phyloP scores from a whole-genome alignment of 2,329 filamentous ascomycete species.

The Gremmenia infestans region DNA sequence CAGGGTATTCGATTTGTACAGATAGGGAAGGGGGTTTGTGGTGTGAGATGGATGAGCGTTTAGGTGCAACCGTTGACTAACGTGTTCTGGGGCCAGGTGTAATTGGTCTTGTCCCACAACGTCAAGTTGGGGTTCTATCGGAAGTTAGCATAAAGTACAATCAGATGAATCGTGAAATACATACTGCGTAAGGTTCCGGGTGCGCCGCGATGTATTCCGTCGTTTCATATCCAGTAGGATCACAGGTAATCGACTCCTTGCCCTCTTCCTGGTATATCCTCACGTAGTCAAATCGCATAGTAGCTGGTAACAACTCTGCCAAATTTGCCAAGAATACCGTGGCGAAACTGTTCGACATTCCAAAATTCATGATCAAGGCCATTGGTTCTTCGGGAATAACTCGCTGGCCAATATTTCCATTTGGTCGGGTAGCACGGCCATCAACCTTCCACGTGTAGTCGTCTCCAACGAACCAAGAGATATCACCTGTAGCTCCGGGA shows the following conservation, averaged over 20 bases:
- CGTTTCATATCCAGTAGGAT: constrained; percentile 62
- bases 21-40: background rate
- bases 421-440: constrained; percentile 55
- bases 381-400: constrained; percentile 63
- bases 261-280: constrained; percentile 64
- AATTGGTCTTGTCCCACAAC: constrained; percentile 40
- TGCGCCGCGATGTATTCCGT: constrained; percentile 63
- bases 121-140: constrained; percentile 1
- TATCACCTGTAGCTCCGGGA: constrained; percentile 53
- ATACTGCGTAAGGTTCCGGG: constrained; percentile 38
- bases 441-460: constrained; percentile 61
- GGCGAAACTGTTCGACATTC: constrained; percentile 64
- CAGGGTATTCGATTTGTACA: constrained; percentile 20
- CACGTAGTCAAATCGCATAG: constrained; percentile 64
- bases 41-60: background rate
- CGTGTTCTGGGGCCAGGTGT: constrained; percentile 56
- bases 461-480: constrained; percentile 65
- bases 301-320: constrained; percentile 52
- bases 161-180: constrained; percentile 55
- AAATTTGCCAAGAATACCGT: constrained; percentile 54
- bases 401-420: constrained; percentile 64
- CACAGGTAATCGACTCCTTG: constrained; percentile 56
- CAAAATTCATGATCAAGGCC: constrained; percentile 63
- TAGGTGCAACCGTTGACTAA: constrained; percentile 51
- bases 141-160: constrained; percentile 39